phyloP scores from a whole-genome alignment of 345 rosid genomes.

The Arabidopsis arenosa region DNA sequence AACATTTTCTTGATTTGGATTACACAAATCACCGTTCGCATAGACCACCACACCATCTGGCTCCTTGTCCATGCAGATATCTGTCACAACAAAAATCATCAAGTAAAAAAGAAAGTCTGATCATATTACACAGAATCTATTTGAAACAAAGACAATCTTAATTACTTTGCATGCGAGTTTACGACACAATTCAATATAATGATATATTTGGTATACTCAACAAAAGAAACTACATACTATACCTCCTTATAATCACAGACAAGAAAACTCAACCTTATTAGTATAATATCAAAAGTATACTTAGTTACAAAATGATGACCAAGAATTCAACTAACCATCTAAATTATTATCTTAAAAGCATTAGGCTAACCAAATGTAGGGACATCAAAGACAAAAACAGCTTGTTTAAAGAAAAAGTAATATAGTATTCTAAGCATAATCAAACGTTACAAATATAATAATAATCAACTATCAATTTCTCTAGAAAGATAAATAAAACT shows the following conservation, averaged over 20 bases:
- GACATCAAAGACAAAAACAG: conserved; percentile 39
- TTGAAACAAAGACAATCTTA: conserved; percentile 1
- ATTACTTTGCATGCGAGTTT: conserved; percentile 22
- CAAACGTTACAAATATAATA: conserved; percentile 18
- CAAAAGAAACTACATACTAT: conserved; percentile 20
- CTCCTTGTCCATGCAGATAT: conserved; percentile 86
- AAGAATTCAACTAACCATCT: conserved; percentile 46
- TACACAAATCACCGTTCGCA: conserved; percentile 55
- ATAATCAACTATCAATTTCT: conserved; percentile 18
- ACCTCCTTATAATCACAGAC: conserved; percentile 11
- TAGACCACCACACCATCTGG: conserved; percentile 62
- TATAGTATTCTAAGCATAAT: conserved; percentile 29
- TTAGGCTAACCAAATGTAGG: conserved; percentile 41
- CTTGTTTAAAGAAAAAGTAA: conserved; percentile 33
- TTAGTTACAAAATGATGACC: conserved; percentile 40
- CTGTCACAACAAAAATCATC: conserved; percentile 59
- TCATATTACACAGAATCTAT: conserved; percentile 1
- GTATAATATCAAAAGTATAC: conserved; percentile 34
- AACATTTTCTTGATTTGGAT: conserved; percentile 51
- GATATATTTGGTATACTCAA: conserved; percentile 8
- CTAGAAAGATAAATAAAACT: conserved; percentile 21
- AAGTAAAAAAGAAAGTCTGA: conserved; percentile 37
- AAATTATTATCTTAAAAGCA: conserved; percentile 39
- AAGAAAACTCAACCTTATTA: conserved; percentile 25
- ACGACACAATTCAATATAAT: conserved; percentile 14